Evolutionary conservation across 169 alveolate species (phyloP).

Genomic region (Theileria orientalis): DNA sequence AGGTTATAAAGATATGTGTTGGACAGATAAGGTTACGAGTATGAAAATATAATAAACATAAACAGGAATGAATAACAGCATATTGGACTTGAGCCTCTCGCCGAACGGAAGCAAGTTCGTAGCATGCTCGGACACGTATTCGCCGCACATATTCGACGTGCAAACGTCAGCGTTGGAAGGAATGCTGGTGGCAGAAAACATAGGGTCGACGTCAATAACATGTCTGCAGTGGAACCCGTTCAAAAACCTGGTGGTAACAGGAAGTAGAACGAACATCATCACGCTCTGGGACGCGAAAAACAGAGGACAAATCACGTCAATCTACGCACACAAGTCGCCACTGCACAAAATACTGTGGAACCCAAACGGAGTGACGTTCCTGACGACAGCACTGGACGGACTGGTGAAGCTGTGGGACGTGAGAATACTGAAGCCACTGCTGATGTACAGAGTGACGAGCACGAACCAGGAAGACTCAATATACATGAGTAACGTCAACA

Average conservation of each 20-base stretch:
- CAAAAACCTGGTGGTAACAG: conserved; percentile 80
- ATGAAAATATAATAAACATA: too few relatives aligned
- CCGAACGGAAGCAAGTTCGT: conserved; percentile 71
- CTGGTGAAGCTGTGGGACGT: conserved; percentile 82
- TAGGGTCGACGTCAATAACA: conserved; percentile 73
- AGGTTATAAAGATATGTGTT: too few relatives aligned
- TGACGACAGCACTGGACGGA: conserved; percentile 77
- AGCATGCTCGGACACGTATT: conserved; percentile 77
- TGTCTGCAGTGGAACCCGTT: conserved; percentile 86
- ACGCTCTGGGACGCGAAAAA: conserved; percentile 83
- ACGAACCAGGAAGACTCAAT: conserved; percentile 19
- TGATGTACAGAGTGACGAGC: conserved; percentile 50
- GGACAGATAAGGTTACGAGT: too few relatives aligned
- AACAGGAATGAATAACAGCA: conserved; percentile 43
- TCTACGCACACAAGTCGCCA: conserved; percentile 83
- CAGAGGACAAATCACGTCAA: conserved; percentile 75
- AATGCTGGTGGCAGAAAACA: conserved; percentile 62
- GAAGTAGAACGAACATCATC: conserved; percentile 79
- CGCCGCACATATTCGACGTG: conserved; percentile 80
- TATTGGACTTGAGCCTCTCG: conserved; percentile 72
- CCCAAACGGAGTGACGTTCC: conserved; percentile 64
- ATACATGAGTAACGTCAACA: conserved; percentile 14
- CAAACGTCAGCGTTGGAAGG: conserved; percentile 66
- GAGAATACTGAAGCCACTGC: conserved; percentile 66
- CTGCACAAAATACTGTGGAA: conserved; percentile 74